phyloP scores from a whole-genome alignment of 805 yeast species.

The Candida chauliodis region DNA sequence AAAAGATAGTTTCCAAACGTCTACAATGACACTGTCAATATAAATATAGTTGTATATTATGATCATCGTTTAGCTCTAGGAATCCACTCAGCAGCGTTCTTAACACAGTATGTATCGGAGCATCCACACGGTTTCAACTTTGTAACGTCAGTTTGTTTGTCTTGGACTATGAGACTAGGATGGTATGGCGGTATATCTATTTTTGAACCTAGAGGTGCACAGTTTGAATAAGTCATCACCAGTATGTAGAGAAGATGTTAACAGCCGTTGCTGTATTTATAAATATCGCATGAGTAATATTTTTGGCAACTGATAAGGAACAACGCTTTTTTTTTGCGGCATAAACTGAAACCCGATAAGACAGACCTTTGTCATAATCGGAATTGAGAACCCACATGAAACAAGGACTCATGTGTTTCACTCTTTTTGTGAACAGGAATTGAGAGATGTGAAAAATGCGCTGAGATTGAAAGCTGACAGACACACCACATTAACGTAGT shows the following conservation, averaged over 20 bases:
- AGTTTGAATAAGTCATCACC: neutral
- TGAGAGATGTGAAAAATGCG: too few relatives aligned
- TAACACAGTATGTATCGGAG: conserved; percentile 37
- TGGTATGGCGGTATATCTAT: conserved; percentile 46
- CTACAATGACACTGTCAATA: neutral
- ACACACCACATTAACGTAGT: too few relatives aligned
- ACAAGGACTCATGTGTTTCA: too few relatives aligned
- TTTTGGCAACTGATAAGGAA: conserved; percentile 1
- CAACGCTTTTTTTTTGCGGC: neutral
- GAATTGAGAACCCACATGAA: too few relatives aligned
- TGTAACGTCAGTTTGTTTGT: conserved; percentile 40
- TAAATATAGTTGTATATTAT: neutral
- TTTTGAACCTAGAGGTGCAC: conserved; percentile 5
- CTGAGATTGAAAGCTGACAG: too few relatives aligned
- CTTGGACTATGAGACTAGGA: conserved; percentile 58
- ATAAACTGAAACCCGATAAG: neutral
- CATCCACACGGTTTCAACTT: conserved; percentile 40
- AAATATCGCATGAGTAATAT: neutral
- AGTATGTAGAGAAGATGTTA: too few relatives aligned
- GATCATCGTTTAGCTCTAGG: conserved; percentile 23
- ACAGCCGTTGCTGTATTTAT: too few relatives aligned
- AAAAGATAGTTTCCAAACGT: neutral
- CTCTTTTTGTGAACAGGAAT: too few relatives aligned
- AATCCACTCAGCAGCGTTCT: conserved; percentile 38
- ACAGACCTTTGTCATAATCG: neutral